A percentile compares a stretch with the other conserved stretches of the same genome.
phyloP scores from a whole-genome alignment of 768 basidiomycete genomes.

The Lentinula edodes region DNA sequence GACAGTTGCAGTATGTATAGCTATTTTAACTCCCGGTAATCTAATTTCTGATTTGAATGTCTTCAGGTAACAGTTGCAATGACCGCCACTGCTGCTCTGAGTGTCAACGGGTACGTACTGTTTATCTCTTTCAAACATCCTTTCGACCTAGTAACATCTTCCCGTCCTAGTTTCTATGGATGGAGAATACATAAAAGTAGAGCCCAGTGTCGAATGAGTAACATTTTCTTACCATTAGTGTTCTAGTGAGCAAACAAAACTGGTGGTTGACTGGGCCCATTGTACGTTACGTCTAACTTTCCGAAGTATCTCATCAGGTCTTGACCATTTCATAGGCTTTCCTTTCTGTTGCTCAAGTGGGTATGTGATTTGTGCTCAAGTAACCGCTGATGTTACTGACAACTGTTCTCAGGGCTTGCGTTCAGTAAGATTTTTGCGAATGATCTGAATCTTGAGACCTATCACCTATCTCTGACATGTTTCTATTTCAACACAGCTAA shows the following conservation, averaged over 20 bases:
- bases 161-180: background rate
- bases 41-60: no score
- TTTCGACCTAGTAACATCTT: background rate
- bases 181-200: background rate
- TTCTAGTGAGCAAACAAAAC: slow-evolving; percentile 8
- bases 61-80: slow-evolving; percentile 4
- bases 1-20: background rate
- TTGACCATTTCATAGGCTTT: background rate
- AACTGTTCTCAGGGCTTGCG: no score
- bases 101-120: slow-evolving; percentile 5
- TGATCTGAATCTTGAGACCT: no score
- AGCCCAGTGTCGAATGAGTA: background rate
- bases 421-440: no score
- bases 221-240: background rate
- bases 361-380: background rate
- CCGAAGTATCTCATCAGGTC: no score
- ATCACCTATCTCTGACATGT: no score
- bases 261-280: slow-evolving; percentile 11
- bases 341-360: background rate
- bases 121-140: background rate
- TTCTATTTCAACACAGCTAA: background rate
- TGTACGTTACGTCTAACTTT: background rate
- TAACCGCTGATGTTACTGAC: no score
- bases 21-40: no score
- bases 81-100: slow-evolving; percentile 10